Percentiles rank a stretch among this genome's conserved stretches.
Conservation (phyloP, 2,329 filamentous ascomycete species). For the Ceratocystis destructans region DNA sequence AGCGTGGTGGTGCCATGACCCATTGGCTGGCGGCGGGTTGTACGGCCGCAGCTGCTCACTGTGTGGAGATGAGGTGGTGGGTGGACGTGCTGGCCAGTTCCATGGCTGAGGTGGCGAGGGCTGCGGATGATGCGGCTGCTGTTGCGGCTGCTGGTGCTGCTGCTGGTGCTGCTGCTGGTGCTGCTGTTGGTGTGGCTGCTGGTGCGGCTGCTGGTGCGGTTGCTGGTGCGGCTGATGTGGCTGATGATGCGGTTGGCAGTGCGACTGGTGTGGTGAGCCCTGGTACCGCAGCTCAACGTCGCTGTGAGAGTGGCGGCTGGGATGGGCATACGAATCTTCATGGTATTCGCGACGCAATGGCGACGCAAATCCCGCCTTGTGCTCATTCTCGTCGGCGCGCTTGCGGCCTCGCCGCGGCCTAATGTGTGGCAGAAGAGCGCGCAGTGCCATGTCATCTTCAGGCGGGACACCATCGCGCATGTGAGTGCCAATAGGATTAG, state of each 20-base stretch:
- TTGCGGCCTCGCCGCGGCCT: slow-evolving; percentile 48
- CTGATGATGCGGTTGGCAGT: not conserved
- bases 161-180: not conserved
- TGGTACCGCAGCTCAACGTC: slow-evolving; percentile 25
- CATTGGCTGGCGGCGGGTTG: not conserved
- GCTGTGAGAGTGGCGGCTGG: not conserved
- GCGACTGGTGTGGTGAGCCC: slow-evolving; percentile 24
- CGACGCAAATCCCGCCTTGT: slow-evolving; percentile 39
- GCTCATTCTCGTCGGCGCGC: slow-evolving; percentile 48
- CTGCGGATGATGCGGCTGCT: not conserved
- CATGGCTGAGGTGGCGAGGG: not conserved
- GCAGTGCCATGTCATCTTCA: slow-evolving; percentile 78
- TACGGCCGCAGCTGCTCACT: not conserved
- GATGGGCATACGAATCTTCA: not conserved
- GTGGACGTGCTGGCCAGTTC: not conserved
- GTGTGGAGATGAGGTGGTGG: not conserved
- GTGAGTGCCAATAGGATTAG: slow-evolving; percentile 47
- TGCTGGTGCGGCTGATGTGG: not conserved
- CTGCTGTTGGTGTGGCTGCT: not conserved
- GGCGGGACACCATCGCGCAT: slow-evolving; percentile 68
- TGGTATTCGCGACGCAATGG: slow-evolving; percentile 41
- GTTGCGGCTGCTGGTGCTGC: not conserved
- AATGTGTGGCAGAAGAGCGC: slow-evolving; percentile 68
- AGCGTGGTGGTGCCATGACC: not conserved
- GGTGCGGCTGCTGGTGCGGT: not conserved